Evolutionary conservation across 148 eudicot species (phyloP), one percentile per base, ranked within the genome.

Genomic region (Dysphania ambrosioides): DNA sequence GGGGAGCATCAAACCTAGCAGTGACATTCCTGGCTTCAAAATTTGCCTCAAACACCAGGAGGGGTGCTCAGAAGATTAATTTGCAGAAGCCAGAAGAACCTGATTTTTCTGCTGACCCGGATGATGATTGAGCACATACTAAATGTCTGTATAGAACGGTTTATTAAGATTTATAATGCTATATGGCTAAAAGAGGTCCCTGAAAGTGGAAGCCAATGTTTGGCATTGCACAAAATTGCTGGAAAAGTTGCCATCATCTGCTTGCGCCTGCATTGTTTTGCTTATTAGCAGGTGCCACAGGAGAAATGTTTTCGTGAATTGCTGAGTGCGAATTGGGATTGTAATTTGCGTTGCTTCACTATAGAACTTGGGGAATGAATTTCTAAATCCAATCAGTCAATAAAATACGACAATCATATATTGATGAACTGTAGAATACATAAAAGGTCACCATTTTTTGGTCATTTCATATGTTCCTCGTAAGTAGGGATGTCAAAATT

Each of bases 11-110:
- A 11, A 85, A 77, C 71, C 83, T 91, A 21, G 87, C 85, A 23
- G 91, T 91, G 64, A 86, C 90, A 15, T 73, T 91, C 18, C 58
- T 89, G 85, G 94, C 97, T 23, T 91, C 97, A 0, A 86, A 88
- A 58, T 89, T 89, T 70, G 97, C 97, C 60, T 88, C 92, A 12
- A 91, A 85, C 73, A 89, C 97, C 12, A 80, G 90, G 68, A 84
- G 90, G 82, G 93, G 93, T 11, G 86, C 73, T 77, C 97, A 83
- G 77, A 91, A 82, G 83, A 80, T 86, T n/a, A 88, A 85, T 68
- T 69, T 91, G 58, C 90, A 85, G 80, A 91, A 89, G 72, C 97
- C 97, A 1, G 97, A 89, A 68, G 97, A 91, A 61, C 97, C 97
- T 9, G 97, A 91, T 74, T 91, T 91, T 70, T 88, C 94, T 49